A percentile compares a stretch with the other conserved stretches of the same genome.
phyloP scores from a whole-genome alignment of 345 rosid genomes.

The Populus nigra region DNA sequence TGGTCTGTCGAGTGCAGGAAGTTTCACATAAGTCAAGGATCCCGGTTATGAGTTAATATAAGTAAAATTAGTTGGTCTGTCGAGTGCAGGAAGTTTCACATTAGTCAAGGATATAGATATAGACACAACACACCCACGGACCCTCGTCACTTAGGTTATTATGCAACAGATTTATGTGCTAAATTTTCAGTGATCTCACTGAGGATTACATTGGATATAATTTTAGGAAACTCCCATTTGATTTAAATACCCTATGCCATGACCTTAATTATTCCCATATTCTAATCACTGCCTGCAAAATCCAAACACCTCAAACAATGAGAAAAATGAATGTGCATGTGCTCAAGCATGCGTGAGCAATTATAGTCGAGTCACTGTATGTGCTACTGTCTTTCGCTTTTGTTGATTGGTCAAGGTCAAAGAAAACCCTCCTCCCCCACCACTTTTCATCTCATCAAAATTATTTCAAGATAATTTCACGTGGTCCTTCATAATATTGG shows the following conservation, averaged over 20 bases:
- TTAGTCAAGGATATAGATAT: too few species aligned
- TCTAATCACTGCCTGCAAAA: not conserved
- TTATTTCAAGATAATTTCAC: constrained; percentile 31
- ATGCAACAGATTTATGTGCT: not conserved
- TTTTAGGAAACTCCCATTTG: not conserved
- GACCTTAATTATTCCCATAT: not conserved
- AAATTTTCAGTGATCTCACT: not conserved
- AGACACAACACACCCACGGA: not conserved
- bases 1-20: constrained; percentile 5
- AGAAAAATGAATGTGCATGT: constrained; percentile 27
- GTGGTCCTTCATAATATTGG: constrained; percentile 23
- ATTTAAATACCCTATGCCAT: not conserved
- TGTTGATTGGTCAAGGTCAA: constrained; percentile 25
- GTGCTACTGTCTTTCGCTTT: not conserved
- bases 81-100: not conserved
- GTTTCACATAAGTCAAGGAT: not conserved
- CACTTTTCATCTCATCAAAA: not conserved
- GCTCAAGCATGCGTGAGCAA: constrained; percentile 30
- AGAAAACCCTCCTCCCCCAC: not conserved
- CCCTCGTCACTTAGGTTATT: not conserved
- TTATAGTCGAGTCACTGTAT: constrained; percentile 8
- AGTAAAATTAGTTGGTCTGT: constrained; percentile 9
- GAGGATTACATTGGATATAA: not conserved
- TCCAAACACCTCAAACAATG: constrained; percentile 32
- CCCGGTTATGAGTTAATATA: too few species aligned